A percentile compares a stretch with the other conserved stretches of the same genome.
These are phyloP conservation scores for Thymus quinquecostatus DNA, from an alignment of 257 asterid genomes.

Conservation along the genomic window DNA sequence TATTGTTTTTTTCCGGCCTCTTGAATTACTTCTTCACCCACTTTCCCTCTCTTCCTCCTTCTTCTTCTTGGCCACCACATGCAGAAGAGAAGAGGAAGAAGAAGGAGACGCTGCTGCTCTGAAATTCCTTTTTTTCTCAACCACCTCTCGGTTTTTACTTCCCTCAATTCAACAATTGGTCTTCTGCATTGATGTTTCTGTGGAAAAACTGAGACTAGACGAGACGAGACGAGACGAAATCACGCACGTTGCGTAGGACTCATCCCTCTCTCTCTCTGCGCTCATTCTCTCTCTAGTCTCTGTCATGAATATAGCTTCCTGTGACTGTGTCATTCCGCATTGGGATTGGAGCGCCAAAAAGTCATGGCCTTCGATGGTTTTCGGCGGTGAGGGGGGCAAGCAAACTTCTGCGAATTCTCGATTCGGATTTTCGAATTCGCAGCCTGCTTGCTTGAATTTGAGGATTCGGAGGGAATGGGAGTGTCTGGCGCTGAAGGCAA, in stretches of 20 bases:
- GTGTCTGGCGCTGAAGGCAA: conserved; percentile 51
- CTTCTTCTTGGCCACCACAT: background rate
- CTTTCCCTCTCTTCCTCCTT: background rate
- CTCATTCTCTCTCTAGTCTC: background rate
- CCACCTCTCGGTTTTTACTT: conserved; percentile 38
- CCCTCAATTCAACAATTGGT: conserved; percentile 16
- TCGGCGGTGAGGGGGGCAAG: conserved; percentile 39
- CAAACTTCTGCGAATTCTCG: conserved; percentile 29
- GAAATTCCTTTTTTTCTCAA: conserved; percentile 46
- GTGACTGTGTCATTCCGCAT: conserved; percentile 33
- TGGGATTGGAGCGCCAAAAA: conserved; percentile 41
- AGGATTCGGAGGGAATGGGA: conserved; percentile 56
- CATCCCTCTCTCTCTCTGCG: background rate
- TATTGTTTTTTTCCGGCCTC: conserved; percentile 15
- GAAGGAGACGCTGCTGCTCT: conserved; percentile 23
- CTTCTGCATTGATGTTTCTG: conserved; percentile 21
- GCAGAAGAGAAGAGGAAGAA: background rate
- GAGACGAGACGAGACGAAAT: background rate
- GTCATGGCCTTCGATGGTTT: conserved; percentile 48
- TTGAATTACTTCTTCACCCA: conserved; percentile 5
- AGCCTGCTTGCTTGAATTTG: conserved; percentile 42
- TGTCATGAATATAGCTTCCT: conserved; percentile 46
- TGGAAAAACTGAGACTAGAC: background rate
- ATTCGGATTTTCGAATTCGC: conserved; percentile 42
- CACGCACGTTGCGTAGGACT: background rate